A percentile compares a stretch with the other conserved stretches of the same genome.
Evolutionary conservation across 331 rosid species (phyloP).

Genomic region (Pyracantha coccinea): DNA sequence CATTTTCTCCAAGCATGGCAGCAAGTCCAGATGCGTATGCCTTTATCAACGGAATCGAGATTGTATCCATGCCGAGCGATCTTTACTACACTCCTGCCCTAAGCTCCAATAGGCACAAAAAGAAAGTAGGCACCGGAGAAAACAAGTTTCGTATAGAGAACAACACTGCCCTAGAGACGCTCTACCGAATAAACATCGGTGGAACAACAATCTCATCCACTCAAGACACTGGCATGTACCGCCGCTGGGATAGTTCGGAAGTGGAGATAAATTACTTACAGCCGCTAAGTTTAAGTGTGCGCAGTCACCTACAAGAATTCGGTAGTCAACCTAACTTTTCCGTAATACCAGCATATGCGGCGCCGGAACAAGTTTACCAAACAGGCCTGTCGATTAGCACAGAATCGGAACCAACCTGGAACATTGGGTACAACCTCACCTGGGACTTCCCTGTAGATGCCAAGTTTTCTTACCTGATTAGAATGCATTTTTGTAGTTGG

Average conservation of each 20-base stretch:
- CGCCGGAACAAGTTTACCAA: constrained; percentile 2
- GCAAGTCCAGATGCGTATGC: constrained; percentile 7
- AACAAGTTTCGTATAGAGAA: background rate
- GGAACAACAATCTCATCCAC: background rate
- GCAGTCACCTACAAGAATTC: background rate
- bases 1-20: constrained; percentile 3
- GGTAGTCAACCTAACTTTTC: background rate
- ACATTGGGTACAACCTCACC: background rate
- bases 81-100: constrained; percentile 8
- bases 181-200: constrained; percentile 8
- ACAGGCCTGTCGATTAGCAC: background rate
- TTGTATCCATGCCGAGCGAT: constrained; percentile 21
- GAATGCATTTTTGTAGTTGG: constrained; percentile 31
- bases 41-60: constrained; percentile 29
- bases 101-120: too few relatives aligned
- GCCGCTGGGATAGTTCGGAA: background rate
- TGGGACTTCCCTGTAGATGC: constrained; percentile 5
- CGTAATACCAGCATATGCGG: background rate
- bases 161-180: background rate
- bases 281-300: fast-evolving
- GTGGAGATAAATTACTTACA: background rate
- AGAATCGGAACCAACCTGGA: too few relatives aligned
- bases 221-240: too few relatives aligned
- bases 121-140: fast-evolving
- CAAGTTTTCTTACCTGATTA: background rate